Conservation (phyloP, 257 asterid species). For the Solanum lignicaule region DNA sequence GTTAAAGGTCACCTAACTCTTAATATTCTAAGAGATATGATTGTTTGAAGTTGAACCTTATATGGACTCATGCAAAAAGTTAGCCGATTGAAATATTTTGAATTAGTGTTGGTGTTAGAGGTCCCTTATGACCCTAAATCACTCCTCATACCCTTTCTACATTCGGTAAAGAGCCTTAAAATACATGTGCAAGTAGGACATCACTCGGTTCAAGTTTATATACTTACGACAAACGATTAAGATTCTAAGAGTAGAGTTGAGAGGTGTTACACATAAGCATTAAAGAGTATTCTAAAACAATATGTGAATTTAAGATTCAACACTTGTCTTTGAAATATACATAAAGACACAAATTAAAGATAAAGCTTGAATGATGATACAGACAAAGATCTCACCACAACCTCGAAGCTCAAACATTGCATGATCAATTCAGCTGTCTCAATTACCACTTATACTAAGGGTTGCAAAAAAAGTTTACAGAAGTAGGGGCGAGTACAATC, state of each 20-base stretch:
- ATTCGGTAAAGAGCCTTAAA: background rate
- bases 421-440: background rate
- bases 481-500: background rate
- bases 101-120: background rate
- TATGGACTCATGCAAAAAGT: background rate
- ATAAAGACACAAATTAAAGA: too few relatives aligned
- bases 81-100: background rate
- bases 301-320: background rate
- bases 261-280: background rate
- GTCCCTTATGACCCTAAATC: background rate
- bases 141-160: background rate
- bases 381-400: background rate
- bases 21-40: too few relatives aligned
- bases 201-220: background rate
- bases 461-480: background rate
- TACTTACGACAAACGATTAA: background rate
- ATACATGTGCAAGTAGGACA: background rate
- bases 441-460: background rate
- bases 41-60: background rate
- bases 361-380: background rate
- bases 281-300: background rate
- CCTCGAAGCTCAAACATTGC: background rate
- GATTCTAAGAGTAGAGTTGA: background rate
- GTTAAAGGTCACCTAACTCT: background rate
- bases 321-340: background rate